These are phyloP conservation scores for Monascus ruber DNA, from an alignment of 2,329 filamentous ascomycete species.

Conservation along the genomic window DNA sequence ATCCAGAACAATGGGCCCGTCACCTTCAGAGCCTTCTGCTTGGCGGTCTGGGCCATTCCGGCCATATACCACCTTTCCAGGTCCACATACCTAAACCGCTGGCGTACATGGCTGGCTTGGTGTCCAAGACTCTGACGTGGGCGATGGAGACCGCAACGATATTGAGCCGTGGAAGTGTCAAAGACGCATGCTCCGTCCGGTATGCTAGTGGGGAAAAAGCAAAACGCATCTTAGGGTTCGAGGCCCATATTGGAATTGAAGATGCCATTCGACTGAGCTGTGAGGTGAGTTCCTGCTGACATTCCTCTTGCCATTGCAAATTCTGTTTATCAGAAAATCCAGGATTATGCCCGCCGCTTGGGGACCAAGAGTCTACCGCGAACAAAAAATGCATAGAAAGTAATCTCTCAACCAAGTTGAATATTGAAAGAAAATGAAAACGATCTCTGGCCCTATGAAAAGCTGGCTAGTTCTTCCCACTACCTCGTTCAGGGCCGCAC, in stretches of 20 bases:
- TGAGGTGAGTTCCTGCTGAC: constrained; percentile 23
- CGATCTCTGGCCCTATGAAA: too few relatives aligned
- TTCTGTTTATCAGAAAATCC: constrained; percentile 2
- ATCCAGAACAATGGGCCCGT: constrained; percentile 38
- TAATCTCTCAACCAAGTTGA: not conserved
- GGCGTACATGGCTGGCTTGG: constrained; percentile 37
- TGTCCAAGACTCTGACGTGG: constrained; percentile 39
- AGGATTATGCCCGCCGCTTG: constrained; percentile 24
- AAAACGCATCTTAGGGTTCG: constrained; percentile 41
- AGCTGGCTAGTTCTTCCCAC: too few relatives aligned
- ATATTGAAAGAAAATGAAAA: too few relatives aligned
- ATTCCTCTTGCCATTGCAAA: not conserved
- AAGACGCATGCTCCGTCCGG: constrained; percentile 41
- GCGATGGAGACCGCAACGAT: constrained; percentile 33
- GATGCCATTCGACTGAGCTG: constrained; percentile 41
- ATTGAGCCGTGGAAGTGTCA: constrained; percentile 43
- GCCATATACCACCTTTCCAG: constrained; percentile 35
- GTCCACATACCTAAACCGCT: constrained; percentile 38
- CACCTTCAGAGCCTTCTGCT: constrained; percentile 33
- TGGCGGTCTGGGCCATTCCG: constrained; percentile 39
- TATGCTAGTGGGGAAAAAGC: constrained; percentile 46
- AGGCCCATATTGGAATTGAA: constrained; percentile 38
- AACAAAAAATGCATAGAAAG: not conserved
- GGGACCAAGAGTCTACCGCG: constrained; percentile 11
- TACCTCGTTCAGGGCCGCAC: too few relatives aligned